Evolutionary conservation across 108 stramenopile species (phyloP).

Genomic region (Aurantiochytrium sp.): DNA sequence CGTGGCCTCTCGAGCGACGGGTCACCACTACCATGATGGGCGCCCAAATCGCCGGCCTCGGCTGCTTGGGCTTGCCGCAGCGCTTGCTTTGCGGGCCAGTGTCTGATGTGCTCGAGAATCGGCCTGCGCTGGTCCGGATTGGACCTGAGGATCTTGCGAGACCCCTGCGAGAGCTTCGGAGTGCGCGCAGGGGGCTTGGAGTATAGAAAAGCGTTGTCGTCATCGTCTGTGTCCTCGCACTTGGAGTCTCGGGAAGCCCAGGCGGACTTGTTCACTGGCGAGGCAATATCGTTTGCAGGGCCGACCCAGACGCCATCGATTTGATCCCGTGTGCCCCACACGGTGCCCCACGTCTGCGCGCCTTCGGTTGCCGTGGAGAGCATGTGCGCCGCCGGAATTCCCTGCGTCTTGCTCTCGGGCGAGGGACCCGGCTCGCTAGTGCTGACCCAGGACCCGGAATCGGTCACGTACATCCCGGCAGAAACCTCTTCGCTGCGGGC

Average conservation of each 20-base stretch:
- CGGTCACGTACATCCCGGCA: neutral
- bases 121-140: neutral
- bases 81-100: neutral
- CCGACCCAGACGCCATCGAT: neutral
- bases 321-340: neutral
- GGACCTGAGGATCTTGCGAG: neutral
- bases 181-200: neutral
- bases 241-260: neutral
- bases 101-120: neutral
- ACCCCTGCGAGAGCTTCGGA: neutral
- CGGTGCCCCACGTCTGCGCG: neutral
- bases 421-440: neutral
- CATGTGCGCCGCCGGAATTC: neutral
- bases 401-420: neutral
- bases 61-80: neutral
- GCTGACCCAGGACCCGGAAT: neutral
- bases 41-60: neutral
- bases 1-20: neutral
- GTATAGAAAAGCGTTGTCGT: neutral
- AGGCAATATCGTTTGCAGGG: neutral
- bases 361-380: neutral
- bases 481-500: neutral
- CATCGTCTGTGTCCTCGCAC: neutral
- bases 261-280: neutral
- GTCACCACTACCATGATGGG: neutral